Conservation (phyloP, 306 rosid genomes). For the Castanea mollissima region DNA sequence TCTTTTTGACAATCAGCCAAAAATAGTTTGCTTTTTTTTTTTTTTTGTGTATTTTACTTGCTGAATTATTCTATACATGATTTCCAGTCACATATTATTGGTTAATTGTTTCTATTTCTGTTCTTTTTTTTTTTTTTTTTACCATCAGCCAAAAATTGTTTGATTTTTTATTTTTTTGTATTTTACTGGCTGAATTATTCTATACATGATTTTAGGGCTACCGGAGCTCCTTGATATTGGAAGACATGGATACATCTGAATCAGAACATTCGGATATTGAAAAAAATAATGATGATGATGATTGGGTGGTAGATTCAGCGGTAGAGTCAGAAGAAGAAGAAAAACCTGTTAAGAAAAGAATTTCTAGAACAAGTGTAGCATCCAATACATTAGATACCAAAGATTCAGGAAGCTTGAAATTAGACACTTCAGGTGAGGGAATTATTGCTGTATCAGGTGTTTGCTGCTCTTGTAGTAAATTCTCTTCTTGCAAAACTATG, state of each 20-base stretch:
- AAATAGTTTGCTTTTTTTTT: background rate
- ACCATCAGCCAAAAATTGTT: background rate
- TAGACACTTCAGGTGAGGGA: conserved; percentile 35
- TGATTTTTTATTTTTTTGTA: background rate
- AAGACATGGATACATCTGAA: conserved; percentile 83
- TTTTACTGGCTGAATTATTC: background rate
- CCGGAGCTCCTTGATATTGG: conserved; percentile 46
- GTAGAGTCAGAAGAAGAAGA: too few species aligned
- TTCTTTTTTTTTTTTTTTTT: background rate
- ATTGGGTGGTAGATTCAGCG: conserved; percentile 31
- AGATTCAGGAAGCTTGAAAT: conserved; percentile 27
- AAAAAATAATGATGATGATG: conserved; percentile 40
- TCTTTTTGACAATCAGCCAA: background rate
- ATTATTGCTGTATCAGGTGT: conserved; percentile 15
- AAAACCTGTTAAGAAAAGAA: conserved; percentile 27
- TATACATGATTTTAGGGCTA: conserved; percentile 44
- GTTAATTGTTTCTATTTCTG: background rate
- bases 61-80: too few species aligned
- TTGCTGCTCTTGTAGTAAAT: conserved; percentile 72
- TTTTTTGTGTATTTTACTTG: too few species aligned
- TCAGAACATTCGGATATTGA: conserved; percentile 51
- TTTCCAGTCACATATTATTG: too few species aligned
- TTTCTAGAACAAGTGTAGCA: conserved; percentile 39
- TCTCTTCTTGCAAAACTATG: conserved; percentile 69
- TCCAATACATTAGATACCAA: conserved; percentile 9